Evolutionary conservation across 108 stramenopile species (phyloP).

Genomic region (Fistulifera solaris): DNA sequence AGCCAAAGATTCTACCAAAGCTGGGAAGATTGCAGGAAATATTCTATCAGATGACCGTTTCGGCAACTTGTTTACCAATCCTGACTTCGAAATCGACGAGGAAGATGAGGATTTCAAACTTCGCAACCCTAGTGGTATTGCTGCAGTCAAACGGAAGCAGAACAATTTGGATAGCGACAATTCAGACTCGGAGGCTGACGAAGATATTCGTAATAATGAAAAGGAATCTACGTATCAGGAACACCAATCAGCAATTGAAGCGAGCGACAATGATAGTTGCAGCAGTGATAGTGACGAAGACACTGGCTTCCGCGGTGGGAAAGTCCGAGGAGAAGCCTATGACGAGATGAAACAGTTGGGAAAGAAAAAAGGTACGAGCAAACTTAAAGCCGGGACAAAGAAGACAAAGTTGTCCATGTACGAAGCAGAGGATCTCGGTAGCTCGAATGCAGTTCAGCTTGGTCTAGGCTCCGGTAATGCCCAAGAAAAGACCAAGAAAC

Average conservation of each 20-base stretch:
- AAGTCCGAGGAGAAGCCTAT: constrained; percentile 74
- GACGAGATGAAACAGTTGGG: constrained; percentile 26
- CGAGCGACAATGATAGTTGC: constrained; percentile 6
- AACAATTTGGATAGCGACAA: constrained; percentile 85
- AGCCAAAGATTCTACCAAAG: constrained; percentile 53
- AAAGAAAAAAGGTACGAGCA: constrained; percentile 19
- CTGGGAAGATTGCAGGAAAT: constrained; percentile 58
- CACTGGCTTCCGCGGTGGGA: constrained; percentile 68
- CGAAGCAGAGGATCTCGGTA: constrained; percentile 54
- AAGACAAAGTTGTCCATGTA: constrained; percentile 35
- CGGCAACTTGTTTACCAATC: constrained; percentile 82
- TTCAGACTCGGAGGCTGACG: constrained; percentile 33
- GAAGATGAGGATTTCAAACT: constrained; percentile 89
- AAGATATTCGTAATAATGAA: constrained; percentile 23
- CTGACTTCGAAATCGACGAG: constrained; percentile 94
- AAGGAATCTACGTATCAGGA: constrained; percentile 24
- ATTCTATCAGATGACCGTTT: constrained; percentile 94
- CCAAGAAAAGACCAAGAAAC: constrained; percentile 26
- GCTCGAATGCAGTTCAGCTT: constrained; percentile 36
- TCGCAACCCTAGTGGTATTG: constrained; percentile 89
- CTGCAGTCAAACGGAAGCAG: constrained; percentile 38
- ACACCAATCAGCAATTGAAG: constrained; percentile 25
- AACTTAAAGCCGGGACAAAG: constrained; percentile 17
- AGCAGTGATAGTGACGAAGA: constrained; percentile 61
- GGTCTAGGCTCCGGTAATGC: constrained; percentile 42